Percentiles rank a stretch among this genome's conserved stretches.
phyloP scores from a whole-genome alignment of 2,329 filamentous ascomycete species.

The Fusarium penzigii region DNA sequence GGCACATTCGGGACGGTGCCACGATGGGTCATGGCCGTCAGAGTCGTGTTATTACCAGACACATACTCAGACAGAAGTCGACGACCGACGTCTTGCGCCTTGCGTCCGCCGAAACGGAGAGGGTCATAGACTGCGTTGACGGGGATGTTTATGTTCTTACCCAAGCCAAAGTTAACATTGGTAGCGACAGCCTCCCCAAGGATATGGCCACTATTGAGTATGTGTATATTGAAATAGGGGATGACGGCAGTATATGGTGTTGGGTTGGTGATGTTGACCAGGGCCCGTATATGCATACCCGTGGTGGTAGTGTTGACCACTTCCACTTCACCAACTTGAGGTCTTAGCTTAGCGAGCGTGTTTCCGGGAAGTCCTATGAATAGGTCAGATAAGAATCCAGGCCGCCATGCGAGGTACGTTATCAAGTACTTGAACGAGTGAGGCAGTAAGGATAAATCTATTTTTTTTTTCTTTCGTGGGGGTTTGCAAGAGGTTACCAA shows the following conservation, averaged over 20 bases:
- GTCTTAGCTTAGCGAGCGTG: conserved; percentile 49
- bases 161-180: conserved; percentile 64
- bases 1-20: conserved; percentile 75
- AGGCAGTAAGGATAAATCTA: conserved; percentile 15
- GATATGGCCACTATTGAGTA: conserved; percentile 71
- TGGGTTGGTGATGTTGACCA: conserved; percentile 85
- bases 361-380: conserved; percentile 59
- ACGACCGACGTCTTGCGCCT: conserved; percentile 62
- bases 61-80: conserved; percentile 83
- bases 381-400: conserved; percentile 35
- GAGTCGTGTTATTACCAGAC: conserved; percentile 81
- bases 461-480: conserved; percentile 28
- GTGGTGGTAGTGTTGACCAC: conserved; percentile 72
- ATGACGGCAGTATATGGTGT: conserved; percentile 81
- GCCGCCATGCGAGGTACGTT: conserved; percentile 26
- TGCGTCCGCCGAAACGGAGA: conserved; percentile 56
- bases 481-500: conserved; percentile 32
- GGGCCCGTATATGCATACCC: conserved; percentile 69
- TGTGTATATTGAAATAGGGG: conserved; percentile 77
- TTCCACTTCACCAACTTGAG: conserved; percentile 69
- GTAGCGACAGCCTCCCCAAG: conserved; percentile 73
- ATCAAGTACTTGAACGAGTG: conserved; percentile 33
- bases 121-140: conserved; percentile 78
- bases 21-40: conserved; percentile 72
- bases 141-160: conserved; percentile 69